Evolutionary conservation across 352 stramenopile genomes (phyloP).

Genomic region (Globisporangium spiculum): DNA sequence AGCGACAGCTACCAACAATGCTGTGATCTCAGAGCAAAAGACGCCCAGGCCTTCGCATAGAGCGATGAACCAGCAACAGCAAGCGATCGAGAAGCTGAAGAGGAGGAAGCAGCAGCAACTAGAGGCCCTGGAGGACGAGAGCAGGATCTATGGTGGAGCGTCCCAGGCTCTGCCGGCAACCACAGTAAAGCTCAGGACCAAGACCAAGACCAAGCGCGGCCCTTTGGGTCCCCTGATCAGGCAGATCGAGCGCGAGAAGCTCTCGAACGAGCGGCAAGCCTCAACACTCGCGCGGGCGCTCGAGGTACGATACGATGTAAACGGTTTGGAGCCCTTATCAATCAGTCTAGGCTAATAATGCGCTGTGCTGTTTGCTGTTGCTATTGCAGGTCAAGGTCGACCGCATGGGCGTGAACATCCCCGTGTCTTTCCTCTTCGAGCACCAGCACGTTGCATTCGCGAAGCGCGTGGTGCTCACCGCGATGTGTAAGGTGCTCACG

Average conservation of each 20-base stretch:
- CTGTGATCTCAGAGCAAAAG: not conserved
- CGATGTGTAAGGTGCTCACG: slow-evolving; percentile 15
- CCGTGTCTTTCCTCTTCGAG: slow-evolving; percentile 26
- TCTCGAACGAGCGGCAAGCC: not conserved
- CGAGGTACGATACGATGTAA: slow-evolving; percentile 1
- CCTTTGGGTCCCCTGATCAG: not conserved
- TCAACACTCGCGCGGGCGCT: not conserved
- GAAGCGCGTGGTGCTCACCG: slow-evolving; percentile 21
- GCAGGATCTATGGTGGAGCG: slow-evolving; percentile 1
- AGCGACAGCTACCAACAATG: not conserved
- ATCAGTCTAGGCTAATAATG: not conserved
- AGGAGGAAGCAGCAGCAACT: not conserved
- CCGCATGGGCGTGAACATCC: slow-evolving; percentile 15
- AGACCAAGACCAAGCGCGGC: not conserved
- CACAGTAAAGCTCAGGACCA: not conserved
- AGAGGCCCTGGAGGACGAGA: slow-evolving; percentile 6
- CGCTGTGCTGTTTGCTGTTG: not conserved
- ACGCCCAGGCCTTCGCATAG: not conserved
- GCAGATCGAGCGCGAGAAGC: slow-evolving; percentile 6
- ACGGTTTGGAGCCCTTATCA: not conserved
- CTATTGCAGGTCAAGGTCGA: slow-evolving; percentile 13
- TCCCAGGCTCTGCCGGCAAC: not conserved
- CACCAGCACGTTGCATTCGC: slow-evolving; percentile 21
- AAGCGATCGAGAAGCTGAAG: not conserved
- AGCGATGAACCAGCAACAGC: not conserved